Conservation (phyloP, 495 filamentous ascomycete genomes). For the Penicillium argentinense region DNA sequence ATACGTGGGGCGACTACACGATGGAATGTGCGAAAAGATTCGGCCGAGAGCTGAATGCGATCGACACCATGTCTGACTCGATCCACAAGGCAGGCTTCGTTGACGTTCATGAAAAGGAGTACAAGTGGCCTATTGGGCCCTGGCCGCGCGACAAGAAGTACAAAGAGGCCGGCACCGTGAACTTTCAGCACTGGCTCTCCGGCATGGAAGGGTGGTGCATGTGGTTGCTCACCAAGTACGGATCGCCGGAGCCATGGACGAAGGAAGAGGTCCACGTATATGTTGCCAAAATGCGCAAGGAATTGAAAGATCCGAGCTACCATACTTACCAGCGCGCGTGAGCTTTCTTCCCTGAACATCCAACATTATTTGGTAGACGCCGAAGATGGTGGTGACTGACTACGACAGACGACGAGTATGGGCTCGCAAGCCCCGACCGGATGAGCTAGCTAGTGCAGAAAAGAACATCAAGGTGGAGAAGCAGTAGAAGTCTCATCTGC, state of each 20-base stretch:
- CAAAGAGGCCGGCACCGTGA: constrained; percentile 65
- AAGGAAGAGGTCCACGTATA: constrained; percentile 26
- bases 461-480: background rate
- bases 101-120: constrained; percentile 40
- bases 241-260: constrained; percentile 23
- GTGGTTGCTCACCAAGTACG: constrained; percentile 28
- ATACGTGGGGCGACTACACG: constrained; percentile 19
- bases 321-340: constrained; percentile 20
- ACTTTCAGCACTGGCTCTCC: constrained; percentile 55
- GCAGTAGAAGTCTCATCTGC: background rate
- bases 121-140: constrained; percentile 65
- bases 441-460: background rate
- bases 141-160: constrained; percentile 65
- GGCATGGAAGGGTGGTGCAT: constrained; percentile 28
- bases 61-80: constrained; percentile 17
- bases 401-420: constrained; percentile 17
- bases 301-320: constrained; percentile 20
- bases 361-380: background rate
- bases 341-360: background rate
- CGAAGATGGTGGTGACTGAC: background rate
- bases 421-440: constrained; percentile 19
- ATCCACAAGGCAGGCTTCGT: constrained; percentile 36
- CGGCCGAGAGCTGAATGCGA: constrained; percentile 17
- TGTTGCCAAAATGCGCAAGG: constrained; percentile 16
- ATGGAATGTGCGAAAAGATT: constrained; percentile 14